These are phyloP conservation scores for Gentiana dahurica DNA, from an alignment of 257 asterid species.

Conservation along the genomic window DNA sequence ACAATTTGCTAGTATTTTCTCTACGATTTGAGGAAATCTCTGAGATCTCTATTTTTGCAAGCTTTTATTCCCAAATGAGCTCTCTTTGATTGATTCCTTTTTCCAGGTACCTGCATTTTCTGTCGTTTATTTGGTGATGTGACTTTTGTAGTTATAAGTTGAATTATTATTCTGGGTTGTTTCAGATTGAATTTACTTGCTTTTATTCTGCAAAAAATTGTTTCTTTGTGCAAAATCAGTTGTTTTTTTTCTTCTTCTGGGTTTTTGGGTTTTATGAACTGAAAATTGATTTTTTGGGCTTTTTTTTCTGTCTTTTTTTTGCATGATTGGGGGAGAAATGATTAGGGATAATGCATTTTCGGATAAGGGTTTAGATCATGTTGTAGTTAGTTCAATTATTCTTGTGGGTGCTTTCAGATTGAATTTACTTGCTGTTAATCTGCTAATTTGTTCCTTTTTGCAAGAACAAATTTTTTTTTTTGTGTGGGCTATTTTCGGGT, in stretches of 20 bases:
- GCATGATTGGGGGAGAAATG: too few species aligned
- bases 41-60: background rate
- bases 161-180: background rate
- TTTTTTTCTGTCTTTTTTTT: background rate
- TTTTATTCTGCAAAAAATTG: too few species aligned
- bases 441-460: too few species aligned
- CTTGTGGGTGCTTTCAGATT: too few species aligned
- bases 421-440: too few species aligned
- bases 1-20: background rate
- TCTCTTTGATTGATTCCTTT: background rate
- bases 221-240: background rate
- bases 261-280: background rate
- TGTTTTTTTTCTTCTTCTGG: background rate
- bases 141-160: background rate
- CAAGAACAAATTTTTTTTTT: too few species aligned
- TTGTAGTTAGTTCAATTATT: too few species aligned
- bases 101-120: slow-evolving; percentile 1
- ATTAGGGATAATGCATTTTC: too few species aligned
- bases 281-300: too few species aligned
- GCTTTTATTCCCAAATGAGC: background rate
- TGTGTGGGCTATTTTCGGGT: too few species aligned
- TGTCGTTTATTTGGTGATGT: background rate
- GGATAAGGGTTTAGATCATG: too few species aligned
- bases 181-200: too few species aligned
- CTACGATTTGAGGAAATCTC: background rate